Evolutionary conservation across 78 protist species (phyloP).

Genomic region (Polysphondylium violaceum): DNA sequence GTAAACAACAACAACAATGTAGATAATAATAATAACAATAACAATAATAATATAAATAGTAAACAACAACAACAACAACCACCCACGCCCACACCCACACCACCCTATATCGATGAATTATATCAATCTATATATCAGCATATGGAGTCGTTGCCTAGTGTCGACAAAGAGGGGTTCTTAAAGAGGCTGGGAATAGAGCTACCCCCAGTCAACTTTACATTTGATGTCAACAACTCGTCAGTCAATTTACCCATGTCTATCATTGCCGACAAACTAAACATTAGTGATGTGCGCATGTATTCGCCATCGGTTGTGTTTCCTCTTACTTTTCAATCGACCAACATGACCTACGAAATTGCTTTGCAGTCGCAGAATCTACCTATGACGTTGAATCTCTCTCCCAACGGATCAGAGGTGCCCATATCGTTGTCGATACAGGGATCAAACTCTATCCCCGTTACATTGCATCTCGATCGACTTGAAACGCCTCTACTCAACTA

Average conservation of each 20-base stretch:
- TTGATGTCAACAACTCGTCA: constrained; percentile 44
- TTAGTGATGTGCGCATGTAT: constrained; percentile 33
- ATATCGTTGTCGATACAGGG: constrained; percentile 31
- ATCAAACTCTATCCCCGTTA: constrained; percentile 27
- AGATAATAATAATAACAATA: too few species aligned
- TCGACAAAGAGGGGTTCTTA: too few species aligned
- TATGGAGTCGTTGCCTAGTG: too few species aligned
- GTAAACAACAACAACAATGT: background rate
- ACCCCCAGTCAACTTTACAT: constrained; percentile 51
- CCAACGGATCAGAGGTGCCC: constrained; percentile 36
- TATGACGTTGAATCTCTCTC: constrained; percentile 8
- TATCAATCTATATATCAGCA: too few species aligned
- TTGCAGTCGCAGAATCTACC: constrained; percentile 11
- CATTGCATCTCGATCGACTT: background rate
- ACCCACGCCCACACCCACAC: too few species aligned
- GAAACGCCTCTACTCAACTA: constrained; percentile 30
- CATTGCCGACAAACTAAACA: constrained; percentile 15
- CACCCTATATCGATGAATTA: too few species aligned
- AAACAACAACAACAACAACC: too few species aligned
- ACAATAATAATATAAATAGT: too few species aligned
- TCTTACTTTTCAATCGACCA: constrained; percentile 16
- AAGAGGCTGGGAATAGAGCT: background rate
- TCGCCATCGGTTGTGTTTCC: constrained; percentile 42
- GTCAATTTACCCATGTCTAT: constrained; percentile 24
- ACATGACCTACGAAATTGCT: constrained; percentile 38